A percentile compares a stretch with the other conserved stretches of the same genome.
Conservation (phyloP, 2,329 filamentous ascomycete genomes). For the Clarireedia sp. region DNA sequence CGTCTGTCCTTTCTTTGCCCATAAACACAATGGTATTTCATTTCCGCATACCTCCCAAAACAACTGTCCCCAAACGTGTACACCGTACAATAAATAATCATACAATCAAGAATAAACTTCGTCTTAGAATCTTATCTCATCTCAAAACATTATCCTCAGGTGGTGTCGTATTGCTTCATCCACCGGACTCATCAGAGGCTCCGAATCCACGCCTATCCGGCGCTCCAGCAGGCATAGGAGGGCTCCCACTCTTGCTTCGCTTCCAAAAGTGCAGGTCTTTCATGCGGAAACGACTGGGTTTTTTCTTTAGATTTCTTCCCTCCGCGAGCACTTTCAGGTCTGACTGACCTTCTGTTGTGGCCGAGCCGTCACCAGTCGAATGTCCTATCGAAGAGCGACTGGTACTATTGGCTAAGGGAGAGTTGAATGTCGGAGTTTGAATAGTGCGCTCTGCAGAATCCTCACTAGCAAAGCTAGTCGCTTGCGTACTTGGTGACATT, state of each 20-base stretch:
- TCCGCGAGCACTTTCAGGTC: conserved; percentile 33
- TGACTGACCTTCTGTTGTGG: conserved; percentile 1
- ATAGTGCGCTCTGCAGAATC: conserved; percentile 12
- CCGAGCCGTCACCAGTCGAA: conserved; percentile 8
- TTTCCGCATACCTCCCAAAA: neutral
- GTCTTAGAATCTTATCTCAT: conserved; percentile 9
- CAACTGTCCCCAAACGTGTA: conserved; percentile 2
- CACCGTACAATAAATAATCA: conserved; percentile 11
- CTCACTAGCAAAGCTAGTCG: conserved; percentile 57
- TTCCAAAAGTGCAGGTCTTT: conserved; percentile 34
- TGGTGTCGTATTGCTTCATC: neutral
- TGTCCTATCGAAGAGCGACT: conserved; percentile 16
- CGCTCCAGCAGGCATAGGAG: conserved; percentile 16
- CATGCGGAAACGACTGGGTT: conserved; percentile 55
- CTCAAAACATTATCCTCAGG: conserved; percentile 11
- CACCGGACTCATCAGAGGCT: conserved; percentile 2
- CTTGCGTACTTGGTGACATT: conserved; percentile 56
- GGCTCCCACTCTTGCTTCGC: conserved; percentile 26
- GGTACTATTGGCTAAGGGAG: conserved; percentile 25
- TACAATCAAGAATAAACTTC: conserved; percentile 10
- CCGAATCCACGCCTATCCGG: conserved; percentile 1
- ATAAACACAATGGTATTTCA: conserved; percentile 9
- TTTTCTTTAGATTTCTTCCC: conserved; percentile 50
- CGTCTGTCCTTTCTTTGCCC: neutral
- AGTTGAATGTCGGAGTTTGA: conserved; percentile 12